Evolutionary conservation across 208 protist genomes (phyloP).

Genomic region (Angomonas deanei): DNA sequence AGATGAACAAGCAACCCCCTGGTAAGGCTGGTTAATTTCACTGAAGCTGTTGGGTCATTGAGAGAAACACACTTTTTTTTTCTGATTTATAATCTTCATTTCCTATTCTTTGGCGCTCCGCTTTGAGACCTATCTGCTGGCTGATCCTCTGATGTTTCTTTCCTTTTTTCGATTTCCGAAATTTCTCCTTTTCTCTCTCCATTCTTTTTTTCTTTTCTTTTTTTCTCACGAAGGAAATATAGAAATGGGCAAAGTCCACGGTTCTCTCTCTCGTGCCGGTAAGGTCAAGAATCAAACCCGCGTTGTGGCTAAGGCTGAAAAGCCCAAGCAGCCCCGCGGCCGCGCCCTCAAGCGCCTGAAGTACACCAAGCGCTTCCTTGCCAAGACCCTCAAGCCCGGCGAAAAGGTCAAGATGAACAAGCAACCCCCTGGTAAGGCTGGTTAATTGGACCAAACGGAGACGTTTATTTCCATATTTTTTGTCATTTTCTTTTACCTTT

Average conservation of each 20-base stretch:
- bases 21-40: constrained; percentile 81
- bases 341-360: constrained; percentile 96
- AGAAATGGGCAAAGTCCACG: constrained; percentile 97
- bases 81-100: neutral
- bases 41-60: neutral
- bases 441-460: constrained; percentile 47
- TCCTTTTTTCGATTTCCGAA: neutral
- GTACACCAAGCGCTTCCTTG: constrained; percentile 97
- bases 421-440: constrained; percentile 87
- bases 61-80: neutral
- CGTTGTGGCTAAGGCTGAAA: constrained; percentile 94
- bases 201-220: constrained; percentile 9
- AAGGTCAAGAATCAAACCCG: constrained; percentile 98
- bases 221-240: no score
- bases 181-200: neutral
- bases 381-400: constrained; percentile 88
- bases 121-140: neutral
- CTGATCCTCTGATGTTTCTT: neutral
- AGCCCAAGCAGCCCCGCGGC: constrained; percentile 92
- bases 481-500: constrained; percentile 1
- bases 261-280: constrained; percentile 96
- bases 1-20: constrained; percentile 90
- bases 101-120: neutral
- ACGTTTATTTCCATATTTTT: neutral
- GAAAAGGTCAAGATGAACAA: constrained; percentile 93